Percentiles rank a stretch among this genome's conserved stretches.
Evolutionary conservation across 2,329 filamentous ascomycete genomes (phyloP).

Genomic region (Gnomoniopsis smithogilvyi): DNA sequence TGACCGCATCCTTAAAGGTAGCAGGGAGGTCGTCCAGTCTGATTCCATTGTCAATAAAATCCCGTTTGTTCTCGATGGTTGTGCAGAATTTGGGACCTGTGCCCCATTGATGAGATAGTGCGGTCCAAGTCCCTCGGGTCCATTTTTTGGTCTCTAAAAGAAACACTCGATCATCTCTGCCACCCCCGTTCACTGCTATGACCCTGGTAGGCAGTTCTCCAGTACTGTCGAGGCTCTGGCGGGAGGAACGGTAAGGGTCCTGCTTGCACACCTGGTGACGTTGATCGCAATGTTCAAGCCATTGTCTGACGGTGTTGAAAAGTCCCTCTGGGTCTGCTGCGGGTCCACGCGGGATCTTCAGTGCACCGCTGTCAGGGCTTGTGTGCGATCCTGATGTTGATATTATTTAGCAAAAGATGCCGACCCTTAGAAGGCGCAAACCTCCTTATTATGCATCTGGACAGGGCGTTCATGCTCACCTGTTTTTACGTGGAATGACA

Average conservation of each 20-base stretch:
- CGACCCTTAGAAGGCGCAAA: no score
- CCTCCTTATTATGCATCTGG: no score
- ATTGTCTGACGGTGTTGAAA: constrained; percentile 4
- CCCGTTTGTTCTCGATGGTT: not conserved
- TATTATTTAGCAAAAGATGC: not conserved
- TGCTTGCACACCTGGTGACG: not conserved
- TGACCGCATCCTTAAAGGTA: constrained; percentile 18
- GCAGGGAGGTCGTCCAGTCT: constrained; percentile 1
- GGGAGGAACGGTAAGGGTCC: not conserved
- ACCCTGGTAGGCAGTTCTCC: constrained; percentile 21
- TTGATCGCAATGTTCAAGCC: constrained; percentile 18
- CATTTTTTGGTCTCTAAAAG: constrained; percentile 7
- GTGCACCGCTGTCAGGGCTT: not conserved
- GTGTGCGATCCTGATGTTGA: not conserved
- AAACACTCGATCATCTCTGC: not conserved
- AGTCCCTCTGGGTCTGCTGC: not conserved
- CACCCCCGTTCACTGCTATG: constrained; percentile 15
- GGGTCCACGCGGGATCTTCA: no score
- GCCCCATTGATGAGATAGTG: constrained; percentile 27
- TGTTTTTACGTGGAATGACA: no score
- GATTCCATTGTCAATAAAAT: constrained; percentile 6
- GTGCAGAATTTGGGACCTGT: constrained; percentile 18
- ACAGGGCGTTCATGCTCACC: not conserved
- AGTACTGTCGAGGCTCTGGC: not conserved
- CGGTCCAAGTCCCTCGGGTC: constrained; percentile 11